A percentile compares a stretch with the other conserved stretches of the same genome.
Conservation (phyloP, 352 stramenopile genomes). For the Saprolegnia parasitica region DNA sequence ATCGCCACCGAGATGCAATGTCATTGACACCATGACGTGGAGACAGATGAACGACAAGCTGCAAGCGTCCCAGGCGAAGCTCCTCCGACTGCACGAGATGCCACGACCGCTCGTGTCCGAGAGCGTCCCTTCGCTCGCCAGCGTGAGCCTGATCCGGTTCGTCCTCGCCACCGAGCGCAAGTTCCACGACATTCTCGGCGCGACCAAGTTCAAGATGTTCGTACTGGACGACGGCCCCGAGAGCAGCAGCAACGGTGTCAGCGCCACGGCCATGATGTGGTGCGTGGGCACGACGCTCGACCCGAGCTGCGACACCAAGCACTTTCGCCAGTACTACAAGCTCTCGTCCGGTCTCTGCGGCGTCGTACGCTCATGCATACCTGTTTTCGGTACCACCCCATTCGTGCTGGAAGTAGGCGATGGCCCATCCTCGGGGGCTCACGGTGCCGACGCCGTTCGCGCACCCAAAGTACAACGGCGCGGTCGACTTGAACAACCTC, state of each 20-base stretch:
- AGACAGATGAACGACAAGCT: conserved; percentile 40
- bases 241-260: background rate
- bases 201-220: conserved; percentile 65
- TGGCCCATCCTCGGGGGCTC: conserved; percentile 20
- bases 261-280: conserved; percentile 3
- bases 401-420: background rate
- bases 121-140: conserved; percentile 14
- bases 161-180: conserved; percentile 50
- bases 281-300: conserved; percentile 24
- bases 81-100: conserved; percentile 52
- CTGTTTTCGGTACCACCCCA: background rate
- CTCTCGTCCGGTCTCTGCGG: conserved; percentile 55
- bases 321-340: conserved; percentile 58
- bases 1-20: background rate
- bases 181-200: conserved; percentile 51
- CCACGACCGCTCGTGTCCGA: conserved; percentile 42
- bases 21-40: background rate
- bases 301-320: conserved; percentile 19
- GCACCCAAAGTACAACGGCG: conserved; percentile 63
- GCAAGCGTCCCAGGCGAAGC: conserved; percentile 53
- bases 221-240: conserved; percentile 37
- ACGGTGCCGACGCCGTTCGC: conserved; percentile 45
- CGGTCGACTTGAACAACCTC: conserved; percentile 54
- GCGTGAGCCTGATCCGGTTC: conserved; percentile 44
- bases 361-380: conserved; percentile 28